Percentiles rank a stretch among this genome's conserved stretches.
These are phyloP conservation scores for Aspergillus pseudoterreus DNA, from an alignment of 2,329 filamentous ascomycete genomes.

Conservation along the genomic window DNA sequence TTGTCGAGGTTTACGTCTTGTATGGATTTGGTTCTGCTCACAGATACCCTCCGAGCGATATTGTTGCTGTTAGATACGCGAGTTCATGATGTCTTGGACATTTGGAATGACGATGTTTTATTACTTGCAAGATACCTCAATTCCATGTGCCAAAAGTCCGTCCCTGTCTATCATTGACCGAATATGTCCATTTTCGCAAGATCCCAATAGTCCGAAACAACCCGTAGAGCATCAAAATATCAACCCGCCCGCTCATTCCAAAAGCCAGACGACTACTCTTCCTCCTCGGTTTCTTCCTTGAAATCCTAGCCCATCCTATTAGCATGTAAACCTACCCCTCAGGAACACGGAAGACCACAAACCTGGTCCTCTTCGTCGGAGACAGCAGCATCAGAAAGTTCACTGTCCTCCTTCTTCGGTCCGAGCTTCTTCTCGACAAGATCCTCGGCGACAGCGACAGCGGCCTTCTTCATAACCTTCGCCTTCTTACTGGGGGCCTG, in stretches of 20 bases:
- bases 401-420: conserved; percentile 1
- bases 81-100: no score
- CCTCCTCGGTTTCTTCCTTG: no score
- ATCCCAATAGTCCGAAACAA: no score
- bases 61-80: conserved; percentile 3
- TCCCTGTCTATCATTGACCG: neutral
- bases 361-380: neutral
- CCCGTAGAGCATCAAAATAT: no score
- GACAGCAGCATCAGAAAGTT: neutral
- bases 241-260: no score
- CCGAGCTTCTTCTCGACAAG: conserved; percentile 1
- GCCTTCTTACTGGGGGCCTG: neutral
- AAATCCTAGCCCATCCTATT: neutral
- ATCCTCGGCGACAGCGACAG: conserved; percentile 9
- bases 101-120: neutral
- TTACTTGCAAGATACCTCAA: neutral
- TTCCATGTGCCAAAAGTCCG: neutral
- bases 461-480: conserved; percentile 5
- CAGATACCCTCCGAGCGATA: conserved; percentile 19
- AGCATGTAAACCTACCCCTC: no score
- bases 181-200: no score
- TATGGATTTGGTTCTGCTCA: conserved; percentile 6
- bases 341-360: neutral
- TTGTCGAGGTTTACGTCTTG: neutral
- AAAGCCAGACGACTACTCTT: neutral